Evolutionary conservation across 805 yeast species (phyloP).

Genomic region (Yarrowia divulgata): DNA sequence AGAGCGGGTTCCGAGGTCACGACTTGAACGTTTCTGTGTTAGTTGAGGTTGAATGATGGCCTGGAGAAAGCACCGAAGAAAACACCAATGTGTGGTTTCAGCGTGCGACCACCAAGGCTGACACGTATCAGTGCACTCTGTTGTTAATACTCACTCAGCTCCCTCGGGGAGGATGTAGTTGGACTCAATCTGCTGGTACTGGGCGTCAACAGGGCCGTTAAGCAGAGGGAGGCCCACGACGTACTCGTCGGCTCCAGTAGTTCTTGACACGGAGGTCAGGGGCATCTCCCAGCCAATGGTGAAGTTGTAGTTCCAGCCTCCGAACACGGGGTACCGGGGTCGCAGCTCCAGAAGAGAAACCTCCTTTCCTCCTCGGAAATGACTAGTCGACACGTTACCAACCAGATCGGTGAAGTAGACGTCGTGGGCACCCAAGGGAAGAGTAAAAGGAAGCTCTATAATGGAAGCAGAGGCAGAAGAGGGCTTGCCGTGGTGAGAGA

Average conservation of each 20-base stretch:
- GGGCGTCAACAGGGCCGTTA: constrained; percentile 72
- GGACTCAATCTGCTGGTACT: constrained; percentile 67
- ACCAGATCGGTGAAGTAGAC: constrained; percentile 86
- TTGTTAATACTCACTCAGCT: constrained; percentile 52
- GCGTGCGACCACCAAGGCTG: too few species aligned
- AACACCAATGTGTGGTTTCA: too few species aligned
- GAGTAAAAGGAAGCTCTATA: constrained; percentile 63
- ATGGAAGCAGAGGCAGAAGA: constrained; percentile 54
- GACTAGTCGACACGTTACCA: constrained; percentile 88
- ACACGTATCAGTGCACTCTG: too few species aligned
- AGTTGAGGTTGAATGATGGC: background rate
- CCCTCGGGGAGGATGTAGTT: constrained; percentile 87
- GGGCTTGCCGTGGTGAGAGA: constrained; percentile 52
- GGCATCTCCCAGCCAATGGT: constrained; percentile 90
- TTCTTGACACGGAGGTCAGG: constrained; percentile 61
- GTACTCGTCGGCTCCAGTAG: constrained; percentile 57
- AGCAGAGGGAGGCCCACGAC: constrained; percentile 73
- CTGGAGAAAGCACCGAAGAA: too few species aligned
- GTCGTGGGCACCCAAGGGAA: constrained; percentile 63
- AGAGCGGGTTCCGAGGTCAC: constrained; percentile 57
- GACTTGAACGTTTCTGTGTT: constrained; percentile 33
- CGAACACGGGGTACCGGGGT: constrained; percentile 94
- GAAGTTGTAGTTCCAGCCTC: constrained; percentile 95
- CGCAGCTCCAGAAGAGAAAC: constrained; percentile 60
- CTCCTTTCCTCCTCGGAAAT: constrained; percentile 46